These are phyloP conservation scores for Neurospora tetraspora DNA, from an alignment of 495 filamentous ascomycete species.

Conservation along the genomic window DNA sequence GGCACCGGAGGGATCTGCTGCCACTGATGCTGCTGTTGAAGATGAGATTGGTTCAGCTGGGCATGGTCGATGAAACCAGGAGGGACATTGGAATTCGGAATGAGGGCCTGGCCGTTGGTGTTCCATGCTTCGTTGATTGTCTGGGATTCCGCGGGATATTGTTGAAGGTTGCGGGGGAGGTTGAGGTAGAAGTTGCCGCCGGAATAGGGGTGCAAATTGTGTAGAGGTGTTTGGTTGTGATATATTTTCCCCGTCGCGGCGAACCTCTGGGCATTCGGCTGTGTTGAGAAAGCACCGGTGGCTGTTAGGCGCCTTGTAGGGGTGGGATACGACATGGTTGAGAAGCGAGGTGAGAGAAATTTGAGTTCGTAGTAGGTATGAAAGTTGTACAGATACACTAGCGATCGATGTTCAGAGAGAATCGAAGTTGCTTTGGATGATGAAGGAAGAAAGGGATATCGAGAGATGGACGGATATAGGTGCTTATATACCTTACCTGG, in stretches of 20 bases:
- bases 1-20: background rate
- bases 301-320: background rate
- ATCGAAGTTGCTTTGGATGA: background rate
- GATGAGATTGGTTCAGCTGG: background rate
- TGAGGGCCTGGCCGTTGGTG: background rate
- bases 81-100: background rate
- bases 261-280: background rate
- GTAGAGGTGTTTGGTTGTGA: background rate
- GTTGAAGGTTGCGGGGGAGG: background rate
- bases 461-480: background rate
- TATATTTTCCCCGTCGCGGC: background rate
- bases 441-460: background rate
- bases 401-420: too few species aligned
- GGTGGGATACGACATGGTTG: background rate
- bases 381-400: too few species aligned
- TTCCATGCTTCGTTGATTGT: background rate
- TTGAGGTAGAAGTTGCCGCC: background rate
- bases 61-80: background rate
- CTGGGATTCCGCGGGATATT: background rate
- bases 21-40: background rate
- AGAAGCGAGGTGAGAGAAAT: background rate
- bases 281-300: background rate
- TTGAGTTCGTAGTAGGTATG: too few species aligned
- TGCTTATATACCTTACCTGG: background rate
- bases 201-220: background rate